Evolutionary conservation across 23 red algal species (phyloP).

Genomic region (Cyanidiococcus yangmingshanensis): DNA sequence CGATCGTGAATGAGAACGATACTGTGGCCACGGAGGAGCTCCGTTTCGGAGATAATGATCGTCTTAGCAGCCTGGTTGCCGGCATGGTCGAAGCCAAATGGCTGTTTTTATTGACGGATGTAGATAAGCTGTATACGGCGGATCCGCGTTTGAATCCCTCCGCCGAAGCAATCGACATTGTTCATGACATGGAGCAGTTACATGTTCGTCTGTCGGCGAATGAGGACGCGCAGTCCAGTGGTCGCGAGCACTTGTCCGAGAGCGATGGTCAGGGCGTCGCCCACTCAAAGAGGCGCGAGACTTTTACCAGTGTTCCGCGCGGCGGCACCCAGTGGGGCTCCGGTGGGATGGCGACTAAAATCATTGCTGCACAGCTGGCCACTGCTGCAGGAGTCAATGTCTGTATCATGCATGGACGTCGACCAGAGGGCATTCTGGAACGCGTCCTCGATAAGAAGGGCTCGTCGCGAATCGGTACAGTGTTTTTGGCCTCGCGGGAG

Average conservation of each 20-base stretch:
- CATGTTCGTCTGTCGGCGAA: neutral
- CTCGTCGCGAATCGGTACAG: slow-evolving; percentile 44
- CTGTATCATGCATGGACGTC: slow-evolving; percentile 65
- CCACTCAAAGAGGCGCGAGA: neutral
- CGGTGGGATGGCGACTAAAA: slow-evolving; percentile 94
- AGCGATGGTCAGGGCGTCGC: neutral
- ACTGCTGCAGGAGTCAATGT: slow-evolving; percentile 85
- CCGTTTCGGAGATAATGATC: slow-evolving; percentile 29
- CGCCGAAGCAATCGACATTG: slow-evolving; percentile 78
- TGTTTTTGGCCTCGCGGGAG: slow-evolving; percentile 44
- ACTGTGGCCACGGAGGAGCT: slow-evolving; percentile 32
- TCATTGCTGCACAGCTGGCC: slow-evolving; percentile 89
- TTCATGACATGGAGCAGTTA: slow-evolving; percentile 40
- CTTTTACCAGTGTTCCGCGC: neutral
- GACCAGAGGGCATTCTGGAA: slow-evolving; percentile 58
- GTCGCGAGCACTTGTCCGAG: neutral
- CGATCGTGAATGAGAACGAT: slow-evolving; percentile 33
- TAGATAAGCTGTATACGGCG: slow-evolving; percentile 86
- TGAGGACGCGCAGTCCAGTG: neutral
- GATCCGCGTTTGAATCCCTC: slow-evolving; percentile 47
- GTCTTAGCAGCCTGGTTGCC: slow-evolving; percentile 62
- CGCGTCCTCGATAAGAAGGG: slow-evolving; percentile 43
- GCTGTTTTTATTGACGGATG: slow-evolving; percentile 96
- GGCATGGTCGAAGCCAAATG: slow-evolving; percentile 69
- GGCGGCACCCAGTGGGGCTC: slow-evolving; percentile 97